These are phyloP conservation scores for Mortierella sp. DNA, from an alignment of 371 early-diverging fungal genomes.

Conservation along the genomic window DNA sequence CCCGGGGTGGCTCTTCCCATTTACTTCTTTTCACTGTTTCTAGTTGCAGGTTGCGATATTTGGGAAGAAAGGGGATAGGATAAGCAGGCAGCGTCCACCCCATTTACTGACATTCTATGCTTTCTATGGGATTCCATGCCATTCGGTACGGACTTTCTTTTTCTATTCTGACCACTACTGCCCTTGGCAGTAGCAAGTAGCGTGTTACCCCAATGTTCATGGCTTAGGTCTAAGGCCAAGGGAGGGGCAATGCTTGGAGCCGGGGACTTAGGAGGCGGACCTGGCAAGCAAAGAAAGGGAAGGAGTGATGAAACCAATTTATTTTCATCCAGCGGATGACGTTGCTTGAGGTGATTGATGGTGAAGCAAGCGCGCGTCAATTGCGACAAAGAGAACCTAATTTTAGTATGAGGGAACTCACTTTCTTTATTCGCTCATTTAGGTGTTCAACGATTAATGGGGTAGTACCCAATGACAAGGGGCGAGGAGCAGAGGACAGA, in stretches of 20 bases:
- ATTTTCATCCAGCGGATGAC: background rate
- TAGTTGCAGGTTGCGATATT: background rate
- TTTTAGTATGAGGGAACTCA: background rate
- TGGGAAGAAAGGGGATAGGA: background rate
- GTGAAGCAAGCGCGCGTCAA: background rate
- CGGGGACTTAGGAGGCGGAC: too few species aligned
- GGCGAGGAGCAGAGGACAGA: too few species aligned
- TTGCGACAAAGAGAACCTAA: background rate
- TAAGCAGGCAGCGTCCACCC: background rate
- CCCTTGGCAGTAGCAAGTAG: background rate
- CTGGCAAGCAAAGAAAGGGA: background rate
- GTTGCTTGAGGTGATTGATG: background rate
- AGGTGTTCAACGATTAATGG: too few species aligned
- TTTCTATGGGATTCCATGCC: conserved; percentile 2
- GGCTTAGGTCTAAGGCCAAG: too few species aligned
- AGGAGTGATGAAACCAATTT: conserved; percentile 9
- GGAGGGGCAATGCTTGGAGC: too few species aligned
- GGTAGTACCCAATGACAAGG: too few species aligned
- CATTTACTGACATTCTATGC: background rate
- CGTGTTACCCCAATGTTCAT: background rate
- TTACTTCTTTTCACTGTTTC: background rate
- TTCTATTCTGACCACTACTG: background rate
- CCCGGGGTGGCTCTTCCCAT: background rate
- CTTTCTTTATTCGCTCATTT: too few species aligned
- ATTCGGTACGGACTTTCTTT: background rate